Evolutionary conservation across 805 yeast genomes (phyloP), one percentile per base, ranked within the genome.

Genomic region (Yarrowia porcina): DNA sequence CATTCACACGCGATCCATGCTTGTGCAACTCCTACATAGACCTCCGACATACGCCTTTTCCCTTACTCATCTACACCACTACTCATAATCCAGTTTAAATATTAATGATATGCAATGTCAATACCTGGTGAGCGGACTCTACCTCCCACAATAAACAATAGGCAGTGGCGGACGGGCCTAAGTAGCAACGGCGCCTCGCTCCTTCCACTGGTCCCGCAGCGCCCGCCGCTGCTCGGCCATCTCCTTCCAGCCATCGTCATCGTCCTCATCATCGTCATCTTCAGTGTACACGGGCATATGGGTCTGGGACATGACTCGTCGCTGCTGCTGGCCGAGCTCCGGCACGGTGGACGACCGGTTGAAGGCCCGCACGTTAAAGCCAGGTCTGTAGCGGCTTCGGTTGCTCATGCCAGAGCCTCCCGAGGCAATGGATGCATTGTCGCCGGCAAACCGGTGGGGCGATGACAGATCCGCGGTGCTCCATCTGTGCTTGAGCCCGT

Each of bases 231-330:
- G 52, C 33, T 59, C 63, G 10, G 63, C 54, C 63, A 59, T 59
- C 30, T 59, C 56, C 32, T 21, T 33, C 63, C 63, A 59, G 15
- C 54, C 42, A 38, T 35, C 28, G 27, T 57, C 59, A 12, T 66
- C 61, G 12, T 56, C 68, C 2, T 67, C 49, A 2, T 66, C 64
- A 13, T 64, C 57, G 17, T 54, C 63, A 62, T 41, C 63, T 11
- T 63, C 59, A 5, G 36, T 44, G 33, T 56, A 32, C 18, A 32
- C 52, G 13, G 52, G 52, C 45, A 32, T 35, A 9, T 59, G 41
- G 18, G 54, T 25, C 54, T 59, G 42, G 5, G 54, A 35, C 52
- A 44, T 27, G 28, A 45, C 63, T 15, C 59, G 32, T 13, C 49
- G 50, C 20, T 45, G 52, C 25, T 45, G 52, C 27, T 17, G 23